Evolutionary conservation across 345 rosid genomes (phyloP).

Genomic region (Euphorbia lathyris): DNA sequence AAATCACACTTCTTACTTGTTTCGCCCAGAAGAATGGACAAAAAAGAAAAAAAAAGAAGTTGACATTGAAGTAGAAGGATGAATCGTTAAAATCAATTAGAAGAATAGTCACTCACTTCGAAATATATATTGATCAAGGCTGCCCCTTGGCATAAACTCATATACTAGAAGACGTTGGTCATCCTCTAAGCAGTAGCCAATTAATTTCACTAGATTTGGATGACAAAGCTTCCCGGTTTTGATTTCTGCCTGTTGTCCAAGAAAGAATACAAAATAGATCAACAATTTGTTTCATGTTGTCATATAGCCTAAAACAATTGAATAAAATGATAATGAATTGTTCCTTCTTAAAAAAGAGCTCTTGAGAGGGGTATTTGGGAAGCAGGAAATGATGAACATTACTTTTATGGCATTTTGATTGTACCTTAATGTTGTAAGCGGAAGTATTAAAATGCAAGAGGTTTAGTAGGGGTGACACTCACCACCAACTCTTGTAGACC

Average conservation of each 20-base stretch:
- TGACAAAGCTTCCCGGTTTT: constrained; percentile 24
- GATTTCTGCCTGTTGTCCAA: constrained; percentile 22
- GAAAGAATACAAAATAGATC: neutral
- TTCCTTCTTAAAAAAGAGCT: neutral
- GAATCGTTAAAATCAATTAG: neutral
- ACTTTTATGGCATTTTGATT: neutral
- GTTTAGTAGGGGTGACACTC: neutral
- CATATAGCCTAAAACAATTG: neutral
- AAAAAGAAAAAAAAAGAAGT: neutral
- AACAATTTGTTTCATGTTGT: neutral
- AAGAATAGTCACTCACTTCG: constrained; percentile 12
- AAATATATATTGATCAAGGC: constrained; percentile 25
- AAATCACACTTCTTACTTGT: neutral
- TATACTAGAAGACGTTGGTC: constrained; percentile 26
- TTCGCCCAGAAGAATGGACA: no score
- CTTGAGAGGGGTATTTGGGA: neutral
- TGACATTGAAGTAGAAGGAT: neutral
- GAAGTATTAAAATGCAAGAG: neutral
- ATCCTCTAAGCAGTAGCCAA: constrained; percentile 27
- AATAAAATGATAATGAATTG: neutral
- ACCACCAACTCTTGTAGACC: constrained; percentile 34
- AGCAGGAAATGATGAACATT: neutral
- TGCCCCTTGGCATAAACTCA: constrained; percentile 31
- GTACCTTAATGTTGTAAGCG: neutral
- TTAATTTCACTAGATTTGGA: constrained; percentile 30